Conservation (phyloP, 2,329 filamentous ascomycete genomes). For the Orbilia javanica region DNA sequence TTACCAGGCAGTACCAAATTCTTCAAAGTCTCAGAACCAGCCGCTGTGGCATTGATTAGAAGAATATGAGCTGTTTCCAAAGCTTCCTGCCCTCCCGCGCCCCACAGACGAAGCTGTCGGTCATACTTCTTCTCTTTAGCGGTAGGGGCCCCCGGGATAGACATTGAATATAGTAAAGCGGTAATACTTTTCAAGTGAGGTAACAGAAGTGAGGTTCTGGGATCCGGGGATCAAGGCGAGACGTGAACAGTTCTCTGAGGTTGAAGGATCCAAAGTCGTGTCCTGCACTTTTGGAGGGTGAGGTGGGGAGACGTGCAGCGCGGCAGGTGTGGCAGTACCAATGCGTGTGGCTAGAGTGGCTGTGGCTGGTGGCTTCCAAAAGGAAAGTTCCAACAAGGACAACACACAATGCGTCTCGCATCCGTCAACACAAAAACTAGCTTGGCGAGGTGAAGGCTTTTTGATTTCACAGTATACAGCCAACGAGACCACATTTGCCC, state of each 20-base stretch:
- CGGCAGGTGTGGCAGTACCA: constrained; percentile 47
- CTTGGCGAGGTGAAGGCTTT: background rate
- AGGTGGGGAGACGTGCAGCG: constrained; percentile 59
- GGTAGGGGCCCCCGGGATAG: constrained; percentile 58
- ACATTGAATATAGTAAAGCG: constrained; percentile 24
- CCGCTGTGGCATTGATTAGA: constrained; percentile 87
- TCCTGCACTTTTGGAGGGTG: constrained; percentile 40
- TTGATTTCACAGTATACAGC: too few relatives aligned
- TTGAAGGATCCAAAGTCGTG: constrained; percentile 29
- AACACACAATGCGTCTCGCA: background rate
- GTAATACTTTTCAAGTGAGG: background rate
- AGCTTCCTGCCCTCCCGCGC: constrained; percentile 87
- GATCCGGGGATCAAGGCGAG: background rate
- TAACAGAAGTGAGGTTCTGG: background rate
- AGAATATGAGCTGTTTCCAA: constrained; percentile 93
- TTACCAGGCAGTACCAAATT: constrained; percentile 91
- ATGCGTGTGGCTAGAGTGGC: background rate
- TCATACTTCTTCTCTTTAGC: constrained; percentile 79
- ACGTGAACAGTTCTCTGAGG: background rate
- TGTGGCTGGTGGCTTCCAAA: constrained; percentile 12
- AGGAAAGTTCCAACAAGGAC: background rate
- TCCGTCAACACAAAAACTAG: too few relatives aligned
- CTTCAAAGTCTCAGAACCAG: constrained; percentile 91
- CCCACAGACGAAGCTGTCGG: constrained; percentile 94
- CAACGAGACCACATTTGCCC: too few relatives aligned